These are phyloP conservation scores for Linaria vulgaris DNA, from an alignment of 257 asterid genomes.

Conservation along the genomic window DNA sequence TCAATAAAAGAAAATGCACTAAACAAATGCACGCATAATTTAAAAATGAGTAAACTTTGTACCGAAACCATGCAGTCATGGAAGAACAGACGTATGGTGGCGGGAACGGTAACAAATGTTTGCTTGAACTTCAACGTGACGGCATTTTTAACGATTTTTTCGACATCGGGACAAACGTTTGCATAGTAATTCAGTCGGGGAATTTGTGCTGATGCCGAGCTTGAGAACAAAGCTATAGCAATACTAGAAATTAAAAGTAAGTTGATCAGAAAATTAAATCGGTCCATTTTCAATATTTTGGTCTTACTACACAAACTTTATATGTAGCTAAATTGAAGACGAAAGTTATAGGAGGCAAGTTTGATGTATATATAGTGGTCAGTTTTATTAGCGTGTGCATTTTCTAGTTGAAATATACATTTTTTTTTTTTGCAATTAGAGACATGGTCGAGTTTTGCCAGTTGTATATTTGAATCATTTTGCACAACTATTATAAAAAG, in stretches of 20 bases:
- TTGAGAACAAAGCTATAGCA: slow-evolving; percentile 24
- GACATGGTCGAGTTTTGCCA: slow-evolving; percentile 31
- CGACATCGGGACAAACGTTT: slow-evolving; percentile 68
- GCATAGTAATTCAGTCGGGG: slow-evolving; percentile 49
- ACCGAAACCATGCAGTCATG: slow-evolving; percentile 80
- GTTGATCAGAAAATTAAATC: slow-evolving; percentile 15
- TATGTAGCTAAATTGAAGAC: not conserved
- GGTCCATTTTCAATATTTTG: slow-evolving; percentile 35
- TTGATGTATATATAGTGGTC: slow-evolving; percentile 6
- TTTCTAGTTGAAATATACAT: not conserved
- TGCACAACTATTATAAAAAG: slow-evolving; percentile 3
- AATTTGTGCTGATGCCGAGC: slow-evolving; percentile 46
- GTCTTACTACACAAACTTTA: not conserved
- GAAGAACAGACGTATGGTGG: slow-evolving; percentile 71
- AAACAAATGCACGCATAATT: not conserved
- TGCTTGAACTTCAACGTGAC: slow-evolving; percentile 55
- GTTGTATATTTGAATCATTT: slow-evolving; percentile 47
- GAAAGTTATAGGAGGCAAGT: not conserved
- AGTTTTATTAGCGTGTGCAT: not conserved
- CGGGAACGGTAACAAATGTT: slow-evolving; percentile 75
- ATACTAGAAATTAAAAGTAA: slow-evolving; percentile 32
- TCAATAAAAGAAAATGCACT: no score
- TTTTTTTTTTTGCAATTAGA: no score
- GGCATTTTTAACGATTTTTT: slow-evolving; percentile 52
- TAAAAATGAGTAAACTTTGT: not conserved